Base-by-base conservation (phyloP, 2,329 filamentous ascomycete genomes). In the Penicillium hesseltinei region DNA sequence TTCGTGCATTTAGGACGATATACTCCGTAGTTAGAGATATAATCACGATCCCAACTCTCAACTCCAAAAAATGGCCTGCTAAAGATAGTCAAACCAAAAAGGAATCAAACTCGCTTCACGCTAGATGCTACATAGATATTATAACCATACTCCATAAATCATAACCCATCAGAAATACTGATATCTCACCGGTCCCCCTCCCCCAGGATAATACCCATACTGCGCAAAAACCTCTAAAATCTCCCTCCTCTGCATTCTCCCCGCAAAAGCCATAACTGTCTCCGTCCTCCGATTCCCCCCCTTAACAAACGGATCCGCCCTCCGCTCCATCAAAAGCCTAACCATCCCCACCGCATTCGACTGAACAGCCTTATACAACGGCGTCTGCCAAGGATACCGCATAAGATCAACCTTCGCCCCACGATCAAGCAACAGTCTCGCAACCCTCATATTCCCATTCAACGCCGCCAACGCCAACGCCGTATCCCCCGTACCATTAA, bases 231-330 rank as follows among this genome's bases (percentile, higher is more conserved):
- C 11, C n/a, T 15, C 10, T 19, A 56, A n/a, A 17, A 51, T 33
- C 25, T 21, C 31, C 2, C 13, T 19, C 40, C 40, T 44, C n/a
- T n/a, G 13, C 31, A 33, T 25, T 13, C 17, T 51, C 7, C 1
- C 6, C 25, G 53, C 53, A 44, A 31, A 33, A 36, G 33, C n/a
- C 19, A 51, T 11, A 29, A 38, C 42, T 7, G 42, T 47, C 35
- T 54, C 33, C 19, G 11, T 39, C 42, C 55, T 54, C 33, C 46
- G 39, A 42, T 29, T 25, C 2, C 52, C 57, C 17, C 58, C 60
- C 35, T 56, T 49, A 10, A 35, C 29, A 27, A 40, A 23, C 17
- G 62, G 58, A 38, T 65, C 45, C 10, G 63, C 63, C n/a, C 62
- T 49, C 1, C 31, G 42, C n/a, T 54, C 40, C 39, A 64, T 47